These are phyloP conservation scores for Scopulariopsis brevicaulis DNA, from an alignment of 2,329 filamentous ascomycete species.

Conservation along the genomic window DNA sequence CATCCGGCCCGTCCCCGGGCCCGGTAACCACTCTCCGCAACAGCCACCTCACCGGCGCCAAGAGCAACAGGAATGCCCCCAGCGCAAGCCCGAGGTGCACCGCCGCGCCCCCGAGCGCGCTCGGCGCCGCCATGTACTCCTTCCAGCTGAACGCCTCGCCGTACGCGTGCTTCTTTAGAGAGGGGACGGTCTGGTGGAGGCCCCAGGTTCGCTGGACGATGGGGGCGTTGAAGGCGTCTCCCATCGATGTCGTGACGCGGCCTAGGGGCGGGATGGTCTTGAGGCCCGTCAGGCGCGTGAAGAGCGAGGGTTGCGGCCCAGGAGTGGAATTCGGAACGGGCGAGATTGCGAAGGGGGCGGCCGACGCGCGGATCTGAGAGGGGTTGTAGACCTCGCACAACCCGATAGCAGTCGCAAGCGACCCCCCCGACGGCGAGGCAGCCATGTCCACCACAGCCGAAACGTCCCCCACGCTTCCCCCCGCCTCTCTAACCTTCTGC, in stretches of 20 bases:
- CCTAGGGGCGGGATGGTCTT: conserved; percentile 39
- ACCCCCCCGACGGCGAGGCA: conserved; percentile 48
- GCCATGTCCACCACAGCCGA: conserved; percentile 39
- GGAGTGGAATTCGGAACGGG: conserved; percentile 34
- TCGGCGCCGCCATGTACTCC: conserved; percentile 40
- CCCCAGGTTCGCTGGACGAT: conserved; percentile 54
- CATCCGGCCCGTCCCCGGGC: conserved; percentile 42
- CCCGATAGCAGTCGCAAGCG: conserved; percentile 54
- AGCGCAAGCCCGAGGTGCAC: conserved; percentile 37
- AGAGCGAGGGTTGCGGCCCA: conserved; percentile 20
- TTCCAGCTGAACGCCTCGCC: conserved; percentile 49
- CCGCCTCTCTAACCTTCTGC: conserved; percentile 33
- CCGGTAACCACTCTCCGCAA: conserved; percentile 31
- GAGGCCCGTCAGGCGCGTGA: conserved; percentile 37
- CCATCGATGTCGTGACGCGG: conserved; percentile 39
- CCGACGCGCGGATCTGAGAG: conserved; percentile 31
- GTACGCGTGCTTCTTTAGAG: conserved; percentile 32
- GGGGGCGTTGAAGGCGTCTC: conserved; percentile 35
- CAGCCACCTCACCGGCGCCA: conserved; percentile 32
- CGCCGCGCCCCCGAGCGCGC: conserved; percentile 34
- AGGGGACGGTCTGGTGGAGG: conserved; percentile 33
- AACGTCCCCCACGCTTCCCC: conserved; percentile 40
- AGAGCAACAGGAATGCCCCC: conserved; percentile 28
- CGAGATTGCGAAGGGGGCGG: conserved; percentile 43
- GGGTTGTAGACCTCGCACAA: conserved; percentile 41